A percentile compares a stretch with the other conserved stretches of the same genome.
These are phyloP conservation scores for Acmispon strigosus DNA, from an alignment of 306 rosid species.

Conservation along the genomic window DNA sequence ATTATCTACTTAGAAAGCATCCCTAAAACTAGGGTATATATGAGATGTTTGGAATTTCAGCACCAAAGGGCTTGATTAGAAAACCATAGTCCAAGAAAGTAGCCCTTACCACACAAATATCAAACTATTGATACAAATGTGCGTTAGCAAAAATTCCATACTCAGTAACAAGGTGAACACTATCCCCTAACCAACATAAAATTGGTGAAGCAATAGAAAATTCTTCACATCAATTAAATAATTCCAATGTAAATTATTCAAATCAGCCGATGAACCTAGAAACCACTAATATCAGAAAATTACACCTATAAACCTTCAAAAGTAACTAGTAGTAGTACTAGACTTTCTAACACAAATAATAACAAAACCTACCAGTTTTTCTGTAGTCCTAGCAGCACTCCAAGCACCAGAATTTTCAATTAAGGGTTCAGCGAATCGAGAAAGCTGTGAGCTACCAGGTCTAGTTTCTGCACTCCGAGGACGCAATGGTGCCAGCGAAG, in stretches of 20 bases:
- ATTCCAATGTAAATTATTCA: not conserved
- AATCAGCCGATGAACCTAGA: not conserved
- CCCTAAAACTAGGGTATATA: not conserved
- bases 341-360: slow-evolving; percentile 5
- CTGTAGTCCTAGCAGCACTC: slow-evolving; percentile 70
- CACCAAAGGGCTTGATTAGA: not conserved
- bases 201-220: not conserved
- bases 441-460: slow-evolving; percentile 93
- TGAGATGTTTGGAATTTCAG: not conserved
- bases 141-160: not conserved
- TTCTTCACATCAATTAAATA: not conserved
- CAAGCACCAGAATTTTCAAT: slow-evolving; percentile 72
- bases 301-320: not conserved
- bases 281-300: not conserved
- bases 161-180: not conserved
- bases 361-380: slow-evolving; percentile 56
- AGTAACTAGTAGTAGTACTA: not conserved
- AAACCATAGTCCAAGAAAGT: slow-evolving; percentile 3
- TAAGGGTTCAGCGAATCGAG: slow-evolving; percentile 81
- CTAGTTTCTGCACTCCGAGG: slow-evolving; percentile 98
- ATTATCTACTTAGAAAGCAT: not conserved
- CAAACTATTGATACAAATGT: not conserved
- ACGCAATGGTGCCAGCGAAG: slow-evolving; percentile 63
- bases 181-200: not conserved
- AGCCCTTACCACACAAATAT: not conserved